Percentiles rank a stretch among this genome's conserved stretches.
These are phyloP conservation scores for Cladosporium phlei DNA, from an alignment of 2,329 filamentous ascomycete species.

Conservation along the genomic window DNA sequence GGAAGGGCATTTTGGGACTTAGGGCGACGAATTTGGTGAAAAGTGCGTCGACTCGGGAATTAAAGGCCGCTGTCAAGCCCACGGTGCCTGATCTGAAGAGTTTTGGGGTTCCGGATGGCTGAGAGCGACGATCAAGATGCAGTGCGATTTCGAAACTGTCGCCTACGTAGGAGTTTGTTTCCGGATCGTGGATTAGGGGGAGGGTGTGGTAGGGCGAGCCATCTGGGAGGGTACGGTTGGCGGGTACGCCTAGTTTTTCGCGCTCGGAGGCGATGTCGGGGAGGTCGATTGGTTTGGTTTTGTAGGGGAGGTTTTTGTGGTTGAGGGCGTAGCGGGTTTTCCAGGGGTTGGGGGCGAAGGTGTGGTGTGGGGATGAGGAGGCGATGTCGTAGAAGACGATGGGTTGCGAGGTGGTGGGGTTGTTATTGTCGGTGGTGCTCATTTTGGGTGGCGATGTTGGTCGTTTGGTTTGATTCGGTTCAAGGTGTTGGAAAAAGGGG, in stretches of 20 bases:
- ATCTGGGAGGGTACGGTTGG: conserved; percentile 53
- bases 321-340: conserved; percentile 49
- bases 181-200: conserved; percentile 50
- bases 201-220: conserved; percentile 58
- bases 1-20: conserved; percentile 43
- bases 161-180: conserved; percentile 43
- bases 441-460: too few species aligned
- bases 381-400: conserved; percentile 48
- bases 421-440: neutral
- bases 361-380: conserved; percentile 34
- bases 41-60: conserved; percentile 50
- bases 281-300: conserved; percentile 51
- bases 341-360: conserved; percentile 48
- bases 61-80: conserved; percentile 45
- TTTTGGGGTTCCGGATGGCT: conserved; percentile 41
- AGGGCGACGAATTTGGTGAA: conserved; percentile 48
- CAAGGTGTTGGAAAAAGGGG: too few species aligned
- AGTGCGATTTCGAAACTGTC: conserved; percentile 64
- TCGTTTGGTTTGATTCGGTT: too few species aligned
- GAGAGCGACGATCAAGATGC: conserved; percentile 53
- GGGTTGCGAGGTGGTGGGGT: conserved; percentile 22
- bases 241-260: conserved; percentile 40
- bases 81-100: conserved; percentile 45
- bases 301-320: conserved; percentile 46
- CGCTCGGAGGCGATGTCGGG: conserved; percentile 50